Base-by-base conservation (phyloP, 495 filamentous ascomycete species). In the Saxophila tyrrhenica region DNA sequence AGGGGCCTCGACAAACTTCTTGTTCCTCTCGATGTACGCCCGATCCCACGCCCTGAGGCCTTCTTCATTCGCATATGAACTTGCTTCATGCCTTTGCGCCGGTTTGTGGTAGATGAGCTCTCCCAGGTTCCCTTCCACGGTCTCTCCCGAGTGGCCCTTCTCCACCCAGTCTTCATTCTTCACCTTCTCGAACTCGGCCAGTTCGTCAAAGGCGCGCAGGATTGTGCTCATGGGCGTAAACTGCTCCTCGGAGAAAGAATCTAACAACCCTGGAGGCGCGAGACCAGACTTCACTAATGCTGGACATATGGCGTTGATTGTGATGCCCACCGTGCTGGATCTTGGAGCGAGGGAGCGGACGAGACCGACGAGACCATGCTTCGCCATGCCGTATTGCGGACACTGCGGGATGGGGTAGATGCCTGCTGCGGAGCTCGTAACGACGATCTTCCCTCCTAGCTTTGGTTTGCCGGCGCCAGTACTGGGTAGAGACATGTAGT, bases 221-320 rank as follows among this genome's bases (percentile, higher is more conserved):
- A 63, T 64, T 16, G 69, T 71, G n/a, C 51, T 59, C 59, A 73
- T 67, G 0, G 70, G 68, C 52, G 71, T 73, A 39, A 69, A 62
- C 25, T 71, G 65, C 47, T 73, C 69, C 48, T 68, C 62, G 10
- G 63, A 67, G 52, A 64, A 70, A 1, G 48, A n/a, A 1, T 67
- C 60, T n/a, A 67, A 43, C 25, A 73, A 52, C 9, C 61, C 58
- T 2, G 66, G 62, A 9, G 71, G 70, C n/a, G 62, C 63, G 2
- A 73, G 50, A 15, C 55, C 62, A 1, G 71, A 72, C 8, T 53
- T 48, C 1, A 73, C 63, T 29, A 71, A 61, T 21, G 64, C 69
- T 3, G 71, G 71, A 47, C 69, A 69, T 24, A 72, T 54, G 19
- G 61, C 62, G 60, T 73, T 73, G 45, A 73, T 54, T 7, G 62